Evolutionary conservation across 495 filamentous ascomycete species (phyloP).

Genomic region (Penicillium odoratum): DNA sequence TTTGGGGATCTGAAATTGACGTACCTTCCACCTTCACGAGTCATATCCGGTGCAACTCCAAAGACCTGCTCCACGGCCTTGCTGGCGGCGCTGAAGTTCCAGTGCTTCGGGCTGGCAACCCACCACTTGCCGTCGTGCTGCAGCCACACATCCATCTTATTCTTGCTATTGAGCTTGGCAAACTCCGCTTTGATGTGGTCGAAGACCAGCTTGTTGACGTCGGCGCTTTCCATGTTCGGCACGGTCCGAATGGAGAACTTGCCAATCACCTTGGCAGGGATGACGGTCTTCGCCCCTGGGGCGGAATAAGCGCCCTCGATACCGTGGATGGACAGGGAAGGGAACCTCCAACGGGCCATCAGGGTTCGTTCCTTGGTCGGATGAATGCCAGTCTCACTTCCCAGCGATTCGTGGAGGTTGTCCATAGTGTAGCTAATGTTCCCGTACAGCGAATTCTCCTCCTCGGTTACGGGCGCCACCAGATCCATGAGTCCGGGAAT

Average conservation of each 20-base stretch:
- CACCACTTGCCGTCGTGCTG: slow-evolving; percentile 97
- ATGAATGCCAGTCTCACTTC: slow-evolving; percentile 81
- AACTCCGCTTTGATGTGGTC: slow-evolving; percentile 77
- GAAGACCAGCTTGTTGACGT: slow-evolving; percentile 81
- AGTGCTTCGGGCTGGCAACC: slow-evolving; percentile 94
- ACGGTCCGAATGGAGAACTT: slow-evolving; percentile 99
- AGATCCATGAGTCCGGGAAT: slow-evolving; percentile 89
- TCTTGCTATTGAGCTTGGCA: slow-evolving; percentile 83
- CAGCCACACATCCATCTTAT: slow-evolving; percentile 75
- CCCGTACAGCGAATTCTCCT: slow-evolving; percentile 82
- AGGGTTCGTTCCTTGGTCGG: slow-evolving; percentile 83
- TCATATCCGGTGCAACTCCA: slow-evolving; percentile 90
- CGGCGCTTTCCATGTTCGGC: slow-evolving; percentile 91
- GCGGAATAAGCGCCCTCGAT: slow-evolving; percentile 94
- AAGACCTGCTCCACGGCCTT: slow-evolving; percentile 94
- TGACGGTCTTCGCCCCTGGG: slow-evolving; percentile 95
- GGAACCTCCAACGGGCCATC: slow-evolving; percentile 94
- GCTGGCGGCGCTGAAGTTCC: slow-evolving; percentile 92
- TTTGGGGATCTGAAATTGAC: slow-evolving; percentile 17
- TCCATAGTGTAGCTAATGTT: slow-evolving; percentile 93
- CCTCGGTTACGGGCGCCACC: slow-evolving; percentile 80
- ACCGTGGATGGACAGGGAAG: slow-evolving; percentile 93
- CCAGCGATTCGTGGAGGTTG: slow-evolving; percentile 86
- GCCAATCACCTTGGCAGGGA: slow-evolving; percentile 93
- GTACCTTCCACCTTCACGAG: slow-evolving; percentile 88